Percentiles rank a stretch among this genome's conserved stretches.
These are phyloP conservation scores for Stephanodiscus triporus DNA, from an alignment of 108 stramenopile genomes.

Conservation along the genomic window DNA sequence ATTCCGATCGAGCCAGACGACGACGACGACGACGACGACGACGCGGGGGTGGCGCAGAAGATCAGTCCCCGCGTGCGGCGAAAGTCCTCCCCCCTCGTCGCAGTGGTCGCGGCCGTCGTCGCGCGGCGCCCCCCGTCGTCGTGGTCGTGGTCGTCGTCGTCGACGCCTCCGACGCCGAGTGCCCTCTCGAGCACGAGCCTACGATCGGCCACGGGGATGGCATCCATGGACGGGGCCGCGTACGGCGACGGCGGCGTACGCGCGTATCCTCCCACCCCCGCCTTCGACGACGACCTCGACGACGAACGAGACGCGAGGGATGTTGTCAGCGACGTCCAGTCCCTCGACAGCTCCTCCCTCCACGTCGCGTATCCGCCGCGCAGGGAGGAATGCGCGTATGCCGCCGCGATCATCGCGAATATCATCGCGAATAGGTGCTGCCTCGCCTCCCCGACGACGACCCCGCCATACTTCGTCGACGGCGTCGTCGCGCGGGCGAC, in stretches of 20 bases:
- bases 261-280: neutral
- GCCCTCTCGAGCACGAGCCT: slow-evolving; percentile 13
- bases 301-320: neutral
- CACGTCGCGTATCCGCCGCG: slow-evolving; percentile 23
- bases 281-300: neutral
- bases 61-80: no score
- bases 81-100: slow-evolving; percentile 27
- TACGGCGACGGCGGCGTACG: slow-evolving; percentile 5
- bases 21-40: no score
- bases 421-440: slow-evolving; percentile 70
- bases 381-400: slow-evolving; percentile 44
- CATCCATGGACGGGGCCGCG: slow-evolving; percentile 43
- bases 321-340: slow-evolving; percentile 24
- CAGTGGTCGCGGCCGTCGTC: slow-evolving; percentile 11
- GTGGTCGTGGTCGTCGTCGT: neutral
- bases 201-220: slow-evolving; percentile 20
- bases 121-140: slow-evolving; percentile 13
- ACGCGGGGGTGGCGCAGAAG: no score
- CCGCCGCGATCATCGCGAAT: slow-evolving; percentile 49
- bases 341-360: slow-evolving; percentile 25
- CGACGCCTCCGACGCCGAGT: neutral
- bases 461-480: slow-evolving; percentile 5
- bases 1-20: no score
- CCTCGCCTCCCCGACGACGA: slow-evolving; percentile 36
- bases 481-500: slow-evolving; percentile 7